Percentiles rank a stretch among this genome's conserved stretches.
These are phyloP conservation scores for Aureobasidium sp. DNA, from an alignment of 2,329 filamentous ascomycete genomes.

Conservation along the genomic window DNA sequence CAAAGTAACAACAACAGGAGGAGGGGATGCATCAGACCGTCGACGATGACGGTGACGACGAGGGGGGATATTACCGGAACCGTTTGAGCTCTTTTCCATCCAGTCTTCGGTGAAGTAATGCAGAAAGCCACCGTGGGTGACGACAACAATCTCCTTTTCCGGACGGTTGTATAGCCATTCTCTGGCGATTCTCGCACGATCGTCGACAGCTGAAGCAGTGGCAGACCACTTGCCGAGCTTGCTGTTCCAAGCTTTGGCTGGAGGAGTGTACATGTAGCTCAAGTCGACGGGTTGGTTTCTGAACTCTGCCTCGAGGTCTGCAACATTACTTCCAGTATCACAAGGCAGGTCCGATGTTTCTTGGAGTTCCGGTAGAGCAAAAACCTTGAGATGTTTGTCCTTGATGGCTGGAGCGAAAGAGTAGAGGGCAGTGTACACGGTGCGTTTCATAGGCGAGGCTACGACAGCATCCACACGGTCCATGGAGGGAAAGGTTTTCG, in stretches of 20 bases:
- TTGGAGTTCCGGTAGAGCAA: constrained; percentile 67
- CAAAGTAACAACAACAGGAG: neutral
- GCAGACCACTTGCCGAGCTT: constrained; percentile 49
- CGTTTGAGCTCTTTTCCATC: constrained; percentile 46
- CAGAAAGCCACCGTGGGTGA: constrained; percentile 75
- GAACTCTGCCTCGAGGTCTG: constrained; percentile 53
- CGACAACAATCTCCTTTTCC: constrained; percentile 63
- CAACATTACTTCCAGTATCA: constrained; percentile 59
- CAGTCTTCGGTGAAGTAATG: constrained; percentile 83
- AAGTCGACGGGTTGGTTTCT: constrained; percentile 55
- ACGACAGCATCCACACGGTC: constrained; percentile 59
- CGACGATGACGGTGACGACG: constrained; percentile 10
- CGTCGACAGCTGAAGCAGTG: constrained; percentile 44
- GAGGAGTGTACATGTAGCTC: constrained; percentile 39
- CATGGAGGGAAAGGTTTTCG: constrained; percentile 56
- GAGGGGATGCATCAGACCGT: neutral
- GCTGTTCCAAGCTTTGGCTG: constrained; percentile 57
- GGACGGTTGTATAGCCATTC: constrained; percentile 44
- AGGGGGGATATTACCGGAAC: constrained; percentile 12
- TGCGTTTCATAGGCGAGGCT: constrained; percentile 72
- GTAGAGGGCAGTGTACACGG: constrained; percentile 66
- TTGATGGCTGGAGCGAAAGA: constrained; percentile 54
- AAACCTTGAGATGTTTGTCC: constrained; percentile 42
- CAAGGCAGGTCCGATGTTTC: constrained; percentile 68
- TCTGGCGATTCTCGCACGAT: constrained; percentile 53